Evolutionary conservation across 495 filamentous ascomycete genomes (phyloP).

Genomic region (Glutinoglossum americanum): DNA sequence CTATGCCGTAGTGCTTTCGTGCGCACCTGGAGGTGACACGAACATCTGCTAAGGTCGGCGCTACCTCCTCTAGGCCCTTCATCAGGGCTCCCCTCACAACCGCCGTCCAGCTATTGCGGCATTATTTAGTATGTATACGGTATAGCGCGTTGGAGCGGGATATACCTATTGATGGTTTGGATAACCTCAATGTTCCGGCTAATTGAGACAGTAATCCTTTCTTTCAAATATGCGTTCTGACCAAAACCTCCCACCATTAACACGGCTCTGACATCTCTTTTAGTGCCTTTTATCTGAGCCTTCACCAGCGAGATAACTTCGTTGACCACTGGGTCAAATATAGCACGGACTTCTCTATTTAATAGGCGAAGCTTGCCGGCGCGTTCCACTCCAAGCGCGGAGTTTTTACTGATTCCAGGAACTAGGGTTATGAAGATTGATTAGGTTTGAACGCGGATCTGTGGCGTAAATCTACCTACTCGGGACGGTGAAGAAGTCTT

Average conservation of each 20-base stretch:
- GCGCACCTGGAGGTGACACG: conserved; percentile 17
- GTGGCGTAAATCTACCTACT: not conserved
- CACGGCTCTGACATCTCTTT: conserved; percentile 23
- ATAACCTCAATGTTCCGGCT: conserved; percentile 8
- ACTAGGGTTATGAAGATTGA: conserved; percentile 2
- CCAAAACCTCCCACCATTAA: conserved; percentile 52
- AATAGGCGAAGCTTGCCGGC: conserved; percentile 45
- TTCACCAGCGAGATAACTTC: conserved; percentile 38
- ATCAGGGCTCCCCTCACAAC: conserved; percentile 23
- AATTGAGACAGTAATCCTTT: conserved; percentile 10
- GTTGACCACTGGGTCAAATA: conserved; percentile 44
- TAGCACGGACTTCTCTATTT: conserved; percentile 34
- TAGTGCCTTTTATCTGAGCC: conserved; percentile 6
- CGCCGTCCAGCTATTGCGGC: conserved; percentile 15
- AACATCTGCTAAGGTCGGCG: conserved; percentile 10
- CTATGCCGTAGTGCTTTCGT: conserved; percentile 20
- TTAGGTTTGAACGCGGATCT: not conserved
- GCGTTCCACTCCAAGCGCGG: conserved; percentile 30
- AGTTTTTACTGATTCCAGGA: conserved; percentile 18
- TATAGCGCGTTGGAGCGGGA: not conserved
- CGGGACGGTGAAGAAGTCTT: conserved; percentile 4
- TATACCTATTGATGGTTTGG: conserved; percentile 13
- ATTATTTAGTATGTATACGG: not conserved
- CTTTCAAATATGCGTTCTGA: conserved; percentile 37
- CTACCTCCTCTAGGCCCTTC: conserved; percentile 15